Conservation (phyloP, 73 alveolate genomes). For the Tetrahymena malaccensis region DNA sequence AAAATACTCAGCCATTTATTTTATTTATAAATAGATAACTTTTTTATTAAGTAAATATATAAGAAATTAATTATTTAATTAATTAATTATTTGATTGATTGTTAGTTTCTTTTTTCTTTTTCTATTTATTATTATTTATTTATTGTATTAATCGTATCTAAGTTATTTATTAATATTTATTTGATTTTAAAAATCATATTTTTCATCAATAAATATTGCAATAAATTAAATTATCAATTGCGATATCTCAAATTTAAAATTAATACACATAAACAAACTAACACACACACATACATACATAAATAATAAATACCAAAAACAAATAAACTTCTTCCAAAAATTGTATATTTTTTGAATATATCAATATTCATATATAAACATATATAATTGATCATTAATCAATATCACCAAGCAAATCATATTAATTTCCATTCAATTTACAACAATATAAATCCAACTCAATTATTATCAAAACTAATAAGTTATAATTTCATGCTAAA, state of each 20-base stretch:
- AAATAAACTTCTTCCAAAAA: neutral
- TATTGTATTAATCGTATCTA: neutral
- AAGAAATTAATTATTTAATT: neutral
- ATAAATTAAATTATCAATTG: neutral
- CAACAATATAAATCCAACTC: no score
- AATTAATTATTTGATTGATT: neutral
- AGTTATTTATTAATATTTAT: neutral
- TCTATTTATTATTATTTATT: neutral
- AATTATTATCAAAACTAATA: no score
- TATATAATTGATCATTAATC: no score
- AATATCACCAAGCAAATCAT: neutral
- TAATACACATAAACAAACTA: no score
- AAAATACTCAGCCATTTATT: constrained; percentile 47
- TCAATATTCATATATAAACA: neutral
- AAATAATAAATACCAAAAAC: neutral
- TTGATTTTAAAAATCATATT: neutral
- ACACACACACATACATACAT: no score
- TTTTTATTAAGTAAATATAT: neutral
- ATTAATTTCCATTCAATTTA: no score
- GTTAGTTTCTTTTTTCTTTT: neutral
- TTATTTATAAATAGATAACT: neutral
- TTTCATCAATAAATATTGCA: neutral
- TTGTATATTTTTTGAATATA: neutral
- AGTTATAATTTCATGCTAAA: no score
- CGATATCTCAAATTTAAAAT: neutral